Conservation (phyloP, 1,139 yeast genomes). For the Meyerozyma guilliermondii region DNA sequence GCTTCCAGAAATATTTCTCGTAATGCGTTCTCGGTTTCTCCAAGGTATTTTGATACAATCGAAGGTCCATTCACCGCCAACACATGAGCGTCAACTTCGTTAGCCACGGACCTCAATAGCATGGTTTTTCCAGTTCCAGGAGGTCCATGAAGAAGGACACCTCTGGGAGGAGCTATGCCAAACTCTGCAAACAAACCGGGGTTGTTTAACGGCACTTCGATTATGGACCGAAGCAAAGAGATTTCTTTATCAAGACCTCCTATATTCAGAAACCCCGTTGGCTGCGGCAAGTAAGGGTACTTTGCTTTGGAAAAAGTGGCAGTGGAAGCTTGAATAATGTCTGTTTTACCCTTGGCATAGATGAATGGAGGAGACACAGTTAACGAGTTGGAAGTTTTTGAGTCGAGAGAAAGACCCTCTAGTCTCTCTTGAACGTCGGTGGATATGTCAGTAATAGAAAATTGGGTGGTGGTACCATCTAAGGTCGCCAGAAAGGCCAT, state of each 20-base stretch:
- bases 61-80: conserved; percentile 87
- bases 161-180: conserved; percentile 89
- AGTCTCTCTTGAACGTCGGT: conserved; percentile 4
- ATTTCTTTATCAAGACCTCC: conserved; percentile 80
- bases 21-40: conserved; percentile 85
- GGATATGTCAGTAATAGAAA: conserved; percentile 20
- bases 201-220: conserved; percentile 74
- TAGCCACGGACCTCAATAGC: conserved; percentile 78
- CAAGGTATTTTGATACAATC: conserved; percentile 84
- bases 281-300: conserved; percentile 39
- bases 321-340: conserved; percentile 9
- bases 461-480: conserved; percentile 2
- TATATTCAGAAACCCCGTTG: conserved; percentile 45
- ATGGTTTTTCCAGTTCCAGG: conserved; percentile 97
- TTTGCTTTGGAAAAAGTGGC: conserved; percentile 18
- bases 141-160: conserved; percentile 87
- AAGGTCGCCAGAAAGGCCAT: conserved; percentile 16
- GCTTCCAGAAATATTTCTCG: conserved; percentile 86
- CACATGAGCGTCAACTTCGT: conserved; percentile 70
- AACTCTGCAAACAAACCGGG: conserved; percentile 77
- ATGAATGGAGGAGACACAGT: conserved; percentile 43
- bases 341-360: conserved; percentile 36
- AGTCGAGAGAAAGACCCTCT: not conserved
- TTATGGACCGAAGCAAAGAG: conserved; percentile 54
- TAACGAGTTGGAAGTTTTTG: not conserved